phyloP scores from a whole-genome alignment of 2,329 filamentous ascomycete genomes.

The Pseudopyrenochaeta lycopersici region DNA sequence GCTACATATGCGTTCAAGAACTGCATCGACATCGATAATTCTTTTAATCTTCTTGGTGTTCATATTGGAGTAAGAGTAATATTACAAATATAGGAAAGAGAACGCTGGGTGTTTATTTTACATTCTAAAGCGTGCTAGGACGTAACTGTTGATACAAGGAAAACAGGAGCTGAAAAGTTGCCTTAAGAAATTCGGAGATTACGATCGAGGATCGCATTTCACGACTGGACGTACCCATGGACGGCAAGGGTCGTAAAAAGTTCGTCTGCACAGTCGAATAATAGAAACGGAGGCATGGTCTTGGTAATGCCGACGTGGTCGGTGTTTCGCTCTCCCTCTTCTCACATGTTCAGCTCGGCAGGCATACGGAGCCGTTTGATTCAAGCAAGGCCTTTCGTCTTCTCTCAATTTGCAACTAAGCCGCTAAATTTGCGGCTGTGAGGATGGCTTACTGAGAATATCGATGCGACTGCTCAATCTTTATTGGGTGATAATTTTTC shows the following conservation, averaged over 20 bases:
- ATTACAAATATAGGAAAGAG: too few species aligned
- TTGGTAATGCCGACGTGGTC: not conserved
- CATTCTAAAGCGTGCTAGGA: too few species aligned
- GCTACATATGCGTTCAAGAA: too few species aligned
- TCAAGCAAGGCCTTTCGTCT: not conserved
- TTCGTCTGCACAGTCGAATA: not conserved
- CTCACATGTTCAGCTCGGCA: not conserved
- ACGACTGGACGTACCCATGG: not conserved
- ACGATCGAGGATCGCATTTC: not conserved
- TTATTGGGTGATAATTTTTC: not conserved
- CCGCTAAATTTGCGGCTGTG: not conserved
- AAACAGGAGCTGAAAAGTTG: too few species aligned
- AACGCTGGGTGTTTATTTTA: too few species aligned
- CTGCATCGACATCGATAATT: too few species aligned
- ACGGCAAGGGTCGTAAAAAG: not conserved
- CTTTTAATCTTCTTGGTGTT: too few species aligned
- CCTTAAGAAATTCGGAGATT: too few species aligned
- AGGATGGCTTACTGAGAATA: not conserved
- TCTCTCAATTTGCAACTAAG: not conserved
- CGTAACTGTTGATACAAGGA: too few species aligned
- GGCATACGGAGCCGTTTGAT: too few species aligned
- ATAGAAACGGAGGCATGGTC: not conserved
- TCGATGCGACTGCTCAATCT: not conserved
- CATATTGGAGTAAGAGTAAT: too few species aligned
- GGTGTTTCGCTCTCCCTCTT: not conserved